phyloP scores from a whole-genome alignment of 2,329 filamentous ascomycete genomes.

The Aspergillus ustus region DNA sequence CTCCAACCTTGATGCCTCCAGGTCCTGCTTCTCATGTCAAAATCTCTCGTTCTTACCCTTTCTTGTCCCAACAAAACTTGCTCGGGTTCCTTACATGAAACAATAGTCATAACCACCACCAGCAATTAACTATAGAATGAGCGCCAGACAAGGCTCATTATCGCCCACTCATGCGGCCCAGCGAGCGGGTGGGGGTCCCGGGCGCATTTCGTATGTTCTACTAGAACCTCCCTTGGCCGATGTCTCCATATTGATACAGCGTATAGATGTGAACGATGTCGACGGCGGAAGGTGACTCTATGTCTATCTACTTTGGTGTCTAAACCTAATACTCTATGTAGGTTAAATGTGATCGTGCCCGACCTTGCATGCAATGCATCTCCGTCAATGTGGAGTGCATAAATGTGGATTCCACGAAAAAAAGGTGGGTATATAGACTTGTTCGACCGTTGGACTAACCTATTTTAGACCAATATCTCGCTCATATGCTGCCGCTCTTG shows the following conservation, averaged over 20 bases:
- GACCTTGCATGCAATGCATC: not conserved
- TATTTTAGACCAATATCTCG: not conserved
- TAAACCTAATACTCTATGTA: not conserved
- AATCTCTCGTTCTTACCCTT: no score
- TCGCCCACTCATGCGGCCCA: not conserved
- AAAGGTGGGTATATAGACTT: not conserved
- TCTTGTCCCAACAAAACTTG: no score
- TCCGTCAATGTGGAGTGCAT: not conserved
- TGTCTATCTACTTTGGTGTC: not conserved
- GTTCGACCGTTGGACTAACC: not conserved
- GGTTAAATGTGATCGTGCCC: not conserved
- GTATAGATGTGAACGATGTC: not conserved
- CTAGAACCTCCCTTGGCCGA: no score
- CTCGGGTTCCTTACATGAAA: not conserved
- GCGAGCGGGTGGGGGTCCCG: not conserved
- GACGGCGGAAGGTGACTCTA: not conserved
- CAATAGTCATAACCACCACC: not conserved
- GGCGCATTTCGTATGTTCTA: not conserved
- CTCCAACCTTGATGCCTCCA: no score
- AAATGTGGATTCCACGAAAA: not conserved
- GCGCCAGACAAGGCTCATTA: not conserved
- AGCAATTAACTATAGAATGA: not conserved
- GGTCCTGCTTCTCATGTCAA: no score
- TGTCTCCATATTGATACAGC: not conserved
- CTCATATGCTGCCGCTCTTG: not conserved